Percentiles rank a stretch among this genome's conserved stretches.
phyloP scores from a whole-genome alignment of 139 green algal species.

The Zygnema cylindricum region DNA sequence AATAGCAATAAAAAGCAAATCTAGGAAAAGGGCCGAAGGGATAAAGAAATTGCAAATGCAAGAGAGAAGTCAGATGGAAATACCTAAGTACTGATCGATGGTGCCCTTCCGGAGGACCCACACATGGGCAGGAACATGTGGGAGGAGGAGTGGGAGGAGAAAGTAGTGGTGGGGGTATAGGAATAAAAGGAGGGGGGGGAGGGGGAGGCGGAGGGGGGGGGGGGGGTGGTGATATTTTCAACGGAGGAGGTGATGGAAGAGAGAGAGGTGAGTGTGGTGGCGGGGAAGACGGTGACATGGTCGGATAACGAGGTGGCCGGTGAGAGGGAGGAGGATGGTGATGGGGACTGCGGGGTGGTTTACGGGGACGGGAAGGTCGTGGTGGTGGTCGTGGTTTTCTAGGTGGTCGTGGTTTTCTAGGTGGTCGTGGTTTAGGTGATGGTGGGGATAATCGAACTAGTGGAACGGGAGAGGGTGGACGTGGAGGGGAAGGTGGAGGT shows the following conservation, averaged over 20 bases:
- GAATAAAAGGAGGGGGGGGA: neutral
- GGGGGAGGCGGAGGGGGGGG: neutral
- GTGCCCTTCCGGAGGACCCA: too few relatives aligned
- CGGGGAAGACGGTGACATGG: neutral
- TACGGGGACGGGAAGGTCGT: neutral
- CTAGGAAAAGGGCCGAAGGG: too few relatives aligned
- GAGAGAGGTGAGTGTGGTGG: neutral
- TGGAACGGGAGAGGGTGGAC: neutral
- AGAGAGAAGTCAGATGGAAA: too few relatives aligned
- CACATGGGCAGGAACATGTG: too few relatives aligned
- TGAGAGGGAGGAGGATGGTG: slow-evolving; percentile 10
- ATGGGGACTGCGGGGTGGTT: neutral
- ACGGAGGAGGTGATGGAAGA: neutral
- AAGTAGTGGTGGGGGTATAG: neutral
- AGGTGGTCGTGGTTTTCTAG: too few relatives aligned
- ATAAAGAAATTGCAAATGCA: too few relatives aligned
- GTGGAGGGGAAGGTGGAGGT: neutral
- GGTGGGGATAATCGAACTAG: too few relatives aligned
- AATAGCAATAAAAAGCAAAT: too few relatives aligned
- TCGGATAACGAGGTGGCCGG: neutral
- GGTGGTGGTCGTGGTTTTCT: too few relatives aligned
- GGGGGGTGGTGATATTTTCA: neutral
- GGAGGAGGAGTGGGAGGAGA: too few relatives aligned
- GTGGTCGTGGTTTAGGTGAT: too few relatives aligned
- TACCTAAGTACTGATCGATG: too few relatives aligned